Evolutionary conservation across 2,329 filamentous ascomycete species (phyloP).

Genomic region (Colletotrichum sansevieriae): DNA sequence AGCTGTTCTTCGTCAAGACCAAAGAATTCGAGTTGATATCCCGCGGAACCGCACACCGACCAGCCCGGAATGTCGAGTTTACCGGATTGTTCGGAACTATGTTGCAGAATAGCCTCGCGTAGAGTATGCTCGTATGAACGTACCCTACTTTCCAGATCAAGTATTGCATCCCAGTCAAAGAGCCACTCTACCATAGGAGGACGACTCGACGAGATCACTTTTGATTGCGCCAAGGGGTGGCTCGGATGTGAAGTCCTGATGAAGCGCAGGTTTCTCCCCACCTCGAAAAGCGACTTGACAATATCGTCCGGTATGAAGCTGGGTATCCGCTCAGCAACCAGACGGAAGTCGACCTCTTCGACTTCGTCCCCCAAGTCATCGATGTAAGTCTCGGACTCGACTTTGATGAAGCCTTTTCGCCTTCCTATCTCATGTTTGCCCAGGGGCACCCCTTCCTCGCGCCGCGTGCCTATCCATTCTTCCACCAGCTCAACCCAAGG

Average conservation of each 20-base stretch:
- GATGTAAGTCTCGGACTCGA: constrained; percentile 65
- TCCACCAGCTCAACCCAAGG: constrained; percentile 78
- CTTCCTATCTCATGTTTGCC: constrained; percentile 59
- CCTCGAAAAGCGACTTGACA: constrained; percentile 80
- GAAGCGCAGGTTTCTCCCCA: constrained; percentile 80
- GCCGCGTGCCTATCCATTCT: constrained; percentile 80
- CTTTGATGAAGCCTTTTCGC: constrained; percentile 71
- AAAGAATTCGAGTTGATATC: constrained; percentile 59
- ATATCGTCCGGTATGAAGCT: constrained; percentile 79
- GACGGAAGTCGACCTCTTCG: constrained; percentile 70
- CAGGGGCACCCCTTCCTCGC: constrained; percentile 67
- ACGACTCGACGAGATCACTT: constrained; percentile 58
- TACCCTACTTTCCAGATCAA: constrained; percentile 72
- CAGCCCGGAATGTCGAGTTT: not conserved
- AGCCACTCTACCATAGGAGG: constrained; percentile 75
- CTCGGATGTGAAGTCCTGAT: constrained; percentile 77
- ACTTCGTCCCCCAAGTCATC: constrained; percentile 72
- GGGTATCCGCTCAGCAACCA: constrained; percentile 76
- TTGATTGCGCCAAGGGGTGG: constrained; percentile 74
- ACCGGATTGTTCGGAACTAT: not conserved
- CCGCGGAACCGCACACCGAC: not conserved
- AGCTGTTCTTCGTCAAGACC: constrained; percentile 62
- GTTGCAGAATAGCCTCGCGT: constrained; percentile 48
- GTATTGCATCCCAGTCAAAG: constrained; percentile 79
- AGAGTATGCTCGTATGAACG: constrained; percentile 63